Percentiles rank a stretch among this genome's conserved stretches.
Conservation (phyloP, 2,329 filamentous ascomycete genomes). For the Aspergillus tamarii region DNA sequence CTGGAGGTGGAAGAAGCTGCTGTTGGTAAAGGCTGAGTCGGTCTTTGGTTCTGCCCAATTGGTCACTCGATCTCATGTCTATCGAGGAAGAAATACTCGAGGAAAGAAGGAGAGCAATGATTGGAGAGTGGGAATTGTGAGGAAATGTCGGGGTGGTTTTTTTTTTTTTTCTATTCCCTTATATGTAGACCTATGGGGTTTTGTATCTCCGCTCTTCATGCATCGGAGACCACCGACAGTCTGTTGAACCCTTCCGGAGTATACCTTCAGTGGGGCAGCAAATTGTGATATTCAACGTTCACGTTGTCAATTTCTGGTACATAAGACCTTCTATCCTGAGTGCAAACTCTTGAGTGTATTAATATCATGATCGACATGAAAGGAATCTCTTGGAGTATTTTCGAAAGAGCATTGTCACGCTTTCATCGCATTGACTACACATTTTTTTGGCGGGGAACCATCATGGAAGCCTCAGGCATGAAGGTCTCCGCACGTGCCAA, state of each 20-base stretch:
- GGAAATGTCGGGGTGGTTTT: not conserved
- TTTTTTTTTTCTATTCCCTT: not conserved
- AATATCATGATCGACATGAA: not conserved
- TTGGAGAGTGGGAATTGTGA: conserved; percentile 1
- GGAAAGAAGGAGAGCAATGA: not conserved
- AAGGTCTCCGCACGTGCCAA: conserved; percentile 23
- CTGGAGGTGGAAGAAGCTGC: conserved; percentile 27
- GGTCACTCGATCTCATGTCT: conserved; percentile 23
- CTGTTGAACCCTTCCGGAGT: conserved; percentile 22
- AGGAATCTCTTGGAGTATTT: not conserved
- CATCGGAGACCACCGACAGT: conserved; percentile 43
- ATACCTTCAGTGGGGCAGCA: conserved; percentile 24
- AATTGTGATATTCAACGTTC: not conserved
- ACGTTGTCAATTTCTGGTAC: not conserved
- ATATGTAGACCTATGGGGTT: conserved; percentile 10
- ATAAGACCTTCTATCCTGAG: not conserved
- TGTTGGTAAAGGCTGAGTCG: conserved; percentile 40
- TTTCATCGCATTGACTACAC: not conserved
- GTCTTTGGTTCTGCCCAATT: conserved; percentile 31
- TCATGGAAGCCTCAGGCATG: conserved; percentile 26
- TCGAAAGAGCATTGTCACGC: not conserved
- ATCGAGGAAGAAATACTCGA: conserved; percentile 24
- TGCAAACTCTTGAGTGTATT: not conserved
- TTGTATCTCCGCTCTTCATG: conserved; percentile 26
- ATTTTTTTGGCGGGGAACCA: not conserved